These are phyloP conservation scores for Auricularia heimuer DNA, from an alignment of 768 basidiomycete genomes.

Conservation along the genomic window DNA sequence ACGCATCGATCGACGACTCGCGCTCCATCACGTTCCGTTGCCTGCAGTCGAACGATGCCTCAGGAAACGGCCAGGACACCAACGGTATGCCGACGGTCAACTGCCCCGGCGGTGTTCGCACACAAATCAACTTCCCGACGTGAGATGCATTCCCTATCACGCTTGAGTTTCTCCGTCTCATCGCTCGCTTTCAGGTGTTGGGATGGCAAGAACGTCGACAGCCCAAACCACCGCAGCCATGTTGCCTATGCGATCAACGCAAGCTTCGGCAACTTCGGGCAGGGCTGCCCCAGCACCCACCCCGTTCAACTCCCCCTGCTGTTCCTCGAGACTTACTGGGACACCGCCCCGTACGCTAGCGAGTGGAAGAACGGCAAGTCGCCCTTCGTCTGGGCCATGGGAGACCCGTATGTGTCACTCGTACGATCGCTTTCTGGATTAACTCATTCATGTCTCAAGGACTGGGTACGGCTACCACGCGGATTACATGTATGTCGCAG, in stretches of 20 bases:
- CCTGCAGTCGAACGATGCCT: background rate
- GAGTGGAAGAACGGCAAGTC: slow-evolving; percentile 9
- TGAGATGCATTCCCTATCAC: slow-evolving; percentile 17
- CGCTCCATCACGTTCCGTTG: slow-evolving; percentile 10
- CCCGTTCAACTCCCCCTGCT: slow-evolving; percentile 8
- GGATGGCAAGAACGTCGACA: slow-evolving; percentile 10
- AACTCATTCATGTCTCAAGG: background rate
- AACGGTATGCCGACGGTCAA: slow-evolving; percentile 9
- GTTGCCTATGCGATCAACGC: slow-evolving; percentile 6
- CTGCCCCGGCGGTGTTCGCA: slow-evolving; percentile 7
- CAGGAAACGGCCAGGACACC: slow-evolving; percentile 4
- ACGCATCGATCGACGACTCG: slow-evolving; percentile 7
- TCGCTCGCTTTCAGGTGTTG: slow-evolving; percentile 2
- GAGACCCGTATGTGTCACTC: slow-evolving; percentile 6
- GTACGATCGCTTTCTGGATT: background rate
- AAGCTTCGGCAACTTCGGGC: slow-evolving; percentile 11
- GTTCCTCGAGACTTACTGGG: slow-evolving; percentile 10
- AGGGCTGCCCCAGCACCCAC: slow-evolving; percentile 9
- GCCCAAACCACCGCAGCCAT: slow-evolving; percentile 9
- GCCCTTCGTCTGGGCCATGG: slow-evolving; percentile 11
- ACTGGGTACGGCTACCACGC: slow-evolving; percentile 10
- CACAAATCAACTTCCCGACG: slow-evolving; percentile 16
- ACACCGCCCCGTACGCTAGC: slow-evolving; percentile 6
- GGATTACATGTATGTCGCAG: slow-evolving; percentile 1
- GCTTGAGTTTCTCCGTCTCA: slow-evolving; percentile 4